Evolutionary conservation across 495 filamentous ascomycete genomes (phyloP).

Genomic region (Lasiosphaeria hispida): DNA sequence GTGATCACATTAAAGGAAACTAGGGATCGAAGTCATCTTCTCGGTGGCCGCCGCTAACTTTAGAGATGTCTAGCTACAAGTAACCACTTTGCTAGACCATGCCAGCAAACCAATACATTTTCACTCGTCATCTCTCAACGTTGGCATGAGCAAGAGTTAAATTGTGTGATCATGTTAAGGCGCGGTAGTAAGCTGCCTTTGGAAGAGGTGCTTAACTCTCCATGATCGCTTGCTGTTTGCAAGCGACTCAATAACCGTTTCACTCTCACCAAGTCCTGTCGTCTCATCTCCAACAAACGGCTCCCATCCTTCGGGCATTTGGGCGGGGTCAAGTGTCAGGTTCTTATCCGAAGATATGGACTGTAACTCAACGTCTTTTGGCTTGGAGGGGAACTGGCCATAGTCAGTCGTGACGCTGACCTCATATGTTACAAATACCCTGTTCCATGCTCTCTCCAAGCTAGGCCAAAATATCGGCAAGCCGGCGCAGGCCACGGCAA

Average conservation of each 20-base stretch:
- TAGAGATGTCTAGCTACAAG: too few species aligned
- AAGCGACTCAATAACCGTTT: conserved; percentile 11
- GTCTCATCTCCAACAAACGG: conserved; percentile 17
- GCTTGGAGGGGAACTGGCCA: background rate
- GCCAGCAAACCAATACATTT: too few species aligned
- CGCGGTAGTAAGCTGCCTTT: too few species aligned
- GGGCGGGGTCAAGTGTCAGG: background rate
- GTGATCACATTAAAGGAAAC: too few species aligned
- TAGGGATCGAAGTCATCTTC: too few species aligned
- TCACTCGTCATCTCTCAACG: too few species aligned
- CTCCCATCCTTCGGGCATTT: conserved; percentile 8
- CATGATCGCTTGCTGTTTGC: too few species aligned
- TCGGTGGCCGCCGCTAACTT: too few species aligned
- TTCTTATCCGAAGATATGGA: background rate
- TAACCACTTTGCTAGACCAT: too few species aligned
- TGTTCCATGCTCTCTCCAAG: background rate
- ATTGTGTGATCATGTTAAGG: too few species aligned
- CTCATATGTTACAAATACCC: conserved; percentile 35
- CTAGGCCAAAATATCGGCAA: conserved; percentile 34
- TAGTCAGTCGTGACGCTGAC: conserved; percentile 14
- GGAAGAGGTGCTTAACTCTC: too few species aligned
- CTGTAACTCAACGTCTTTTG: background rate
- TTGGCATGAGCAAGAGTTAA: too few species aligned
- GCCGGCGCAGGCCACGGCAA: conserved; percentile 25
- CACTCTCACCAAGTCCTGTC: conserved; percentile 12